These are phyloP conservation scores for Somion occarium DNA, from an alignment of 1,284 basidiomycete species.

Conservation along the genomic window DNA sequence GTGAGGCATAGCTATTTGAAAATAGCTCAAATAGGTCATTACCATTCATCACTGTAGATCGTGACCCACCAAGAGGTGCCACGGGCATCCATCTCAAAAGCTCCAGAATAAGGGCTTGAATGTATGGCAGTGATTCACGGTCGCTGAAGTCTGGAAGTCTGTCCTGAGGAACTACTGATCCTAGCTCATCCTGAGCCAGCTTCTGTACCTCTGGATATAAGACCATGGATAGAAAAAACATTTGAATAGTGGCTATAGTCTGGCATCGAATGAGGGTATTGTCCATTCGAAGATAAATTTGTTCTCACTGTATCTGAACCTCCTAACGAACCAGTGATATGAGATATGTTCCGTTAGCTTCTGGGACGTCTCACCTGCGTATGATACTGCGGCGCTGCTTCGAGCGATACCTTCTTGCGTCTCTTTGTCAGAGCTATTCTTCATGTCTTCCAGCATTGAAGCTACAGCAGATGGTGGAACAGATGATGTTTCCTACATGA, in stretches of 20 bases:
- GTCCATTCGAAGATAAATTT: background rate
- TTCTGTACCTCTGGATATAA: constrained; percentile 15
- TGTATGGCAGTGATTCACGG: background rate
- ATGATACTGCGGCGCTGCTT: constrained; percentile 1
- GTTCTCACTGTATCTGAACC: constrained; percentile 17
- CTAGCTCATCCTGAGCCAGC: background rate
- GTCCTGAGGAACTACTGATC: no score
- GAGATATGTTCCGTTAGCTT: no score
- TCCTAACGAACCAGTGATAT: constrained; percentile 12
- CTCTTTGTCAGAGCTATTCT: background rate
- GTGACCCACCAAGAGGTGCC: background rate
- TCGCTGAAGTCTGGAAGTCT: background rate
- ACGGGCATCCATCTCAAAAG: background rate
- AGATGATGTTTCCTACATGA: background rate
- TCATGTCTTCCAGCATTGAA: background rate
- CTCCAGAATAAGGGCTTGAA: background rate
- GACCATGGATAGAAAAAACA: constrained; percentile 1
- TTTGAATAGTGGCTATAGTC: background rate
- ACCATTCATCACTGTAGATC: background rate
- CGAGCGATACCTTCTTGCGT: constrained; percentile 1
- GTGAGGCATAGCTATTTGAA: background rate
- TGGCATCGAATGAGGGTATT: background rate
- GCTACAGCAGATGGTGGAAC: background rate
- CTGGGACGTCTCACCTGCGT: background rate
- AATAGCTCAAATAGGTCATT: background rate